Evolutionary conservation across 257 asterid species (phyloP).

Genomic region (Salvia rosmarinus): DNA sequence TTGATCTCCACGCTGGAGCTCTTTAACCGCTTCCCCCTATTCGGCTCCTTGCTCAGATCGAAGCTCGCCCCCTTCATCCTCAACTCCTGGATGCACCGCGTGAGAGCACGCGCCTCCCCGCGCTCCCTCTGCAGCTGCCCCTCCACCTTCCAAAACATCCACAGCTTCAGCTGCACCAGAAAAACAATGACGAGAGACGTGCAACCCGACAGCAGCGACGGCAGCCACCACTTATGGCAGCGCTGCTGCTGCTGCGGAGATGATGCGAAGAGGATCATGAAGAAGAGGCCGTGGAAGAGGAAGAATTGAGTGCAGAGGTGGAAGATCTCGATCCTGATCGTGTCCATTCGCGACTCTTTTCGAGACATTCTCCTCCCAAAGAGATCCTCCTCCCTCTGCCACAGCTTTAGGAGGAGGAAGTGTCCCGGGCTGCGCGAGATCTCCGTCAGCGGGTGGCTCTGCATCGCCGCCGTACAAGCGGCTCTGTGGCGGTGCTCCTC

Average conservation of each 20-base stretch:
- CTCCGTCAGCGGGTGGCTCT: slow-evolving; percentile 82
- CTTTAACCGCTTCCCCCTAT: slow-evolving; percentile 79
- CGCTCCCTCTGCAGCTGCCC: slow-evolving; percentile 72
- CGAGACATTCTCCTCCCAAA: slow-evolving; percentile 54
- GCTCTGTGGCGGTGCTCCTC: slow-evolving; percentile 63
- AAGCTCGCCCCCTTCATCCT: slow-evolving; percentile 94
- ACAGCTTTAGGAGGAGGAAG: slow-evolving; percentile 87
- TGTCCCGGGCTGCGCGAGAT: slow-evolving; percentile 94
- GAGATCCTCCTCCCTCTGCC: slow-evolving; percentile 84
- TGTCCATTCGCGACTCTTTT: slow-evolving; percentile 68
- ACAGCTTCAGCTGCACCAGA: slow-evolving; percentile 70
- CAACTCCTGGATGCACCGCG: slow-evolving; percentile 80
- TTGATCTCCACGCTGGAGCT: slow-evolving; percentile 98
- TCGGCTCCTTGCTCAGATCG: slow-evolving; percentile 78
- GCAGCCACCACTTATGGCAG: slow-evolving; percentile 86
- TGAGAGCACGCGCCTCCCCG: slow-evolving; percentile 64
- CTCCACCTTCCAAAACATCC: slow-evolving; percentile 76
- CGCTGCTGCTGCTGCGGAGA: slow-evolving; percentile 3
- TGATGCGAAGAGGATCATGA: slow-evolving; percentile 68
- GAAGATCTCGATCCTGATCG: slow-evolving; percentile 65
- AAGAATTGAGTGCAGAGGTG: slow-evolving; percentile 75
- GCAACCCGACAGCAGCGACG: slow-evolving; percentile 48
- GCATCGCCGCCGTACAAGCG: slow-evolving; percentile 47
- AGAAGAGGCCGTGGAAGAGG: slow-evolving; percentile 70
- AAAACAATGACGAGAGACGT: slow-evolving; percentile 53